Evolutionary conservation across 2,329 filamentous ascomycete genomes (phyloP).

Genomic region (Allantophomopsis lycopodina): DNA sequence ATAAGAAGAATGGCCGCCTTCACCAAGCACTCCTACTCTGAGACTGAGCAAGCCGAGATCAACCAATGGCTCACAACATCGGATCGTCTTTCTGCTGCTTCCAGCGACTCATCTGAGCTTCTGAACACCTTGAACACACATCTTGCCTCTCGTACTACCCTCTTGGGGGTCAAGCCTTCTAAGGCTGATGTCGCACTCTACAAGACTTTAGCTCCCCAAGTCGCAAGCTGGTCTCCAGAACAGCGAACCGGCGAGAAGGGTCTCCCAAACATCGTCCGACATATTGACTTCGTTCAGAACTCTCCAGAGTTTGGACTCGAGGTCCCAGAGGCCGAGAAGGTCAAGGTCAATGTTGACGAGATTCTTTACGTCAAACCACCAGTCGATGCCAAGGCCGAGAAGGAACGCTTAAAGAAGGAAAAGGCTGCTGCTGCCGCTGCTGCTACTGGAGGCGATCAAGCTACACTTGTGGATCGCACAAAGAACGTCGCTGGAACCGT

Average conservation of each 20-base stretch:
- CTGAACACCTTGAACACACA: conserved; percentile 74
- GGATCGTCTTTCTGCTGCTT: conserved; percentile 48
- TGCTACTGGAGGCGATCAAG: conserved; percentile 30
- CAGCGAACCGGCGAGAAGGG: conserved; percentile 83
- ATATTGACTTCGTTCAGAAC: conserved; percentile 92
- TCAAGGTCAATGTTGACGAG: conserved; percentile 65
- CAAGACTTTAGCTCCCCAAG: conserved; percentile 60
- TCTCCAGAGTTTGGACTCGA: conserved; percentile 59
- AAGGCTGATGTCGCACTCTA: conserved; percentile 79
- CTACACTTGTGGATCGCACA: conserved; percentile 42
- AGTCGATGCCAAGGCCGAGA: conserved; percentile 85
- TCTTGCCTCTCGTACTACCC: conserved; percentile 75
- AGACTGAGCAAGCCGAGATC: conserved; percentile 74
- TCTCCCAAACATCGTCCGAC: conserved; percentile 80
- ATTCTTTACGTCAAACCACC: conserved; percentile 81
- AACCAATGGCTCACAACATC: conserved; percentile 78
- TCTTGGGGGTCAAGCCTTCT: conserved; percentile 82
- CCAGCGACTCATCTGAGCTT: conserved; percentile 46
- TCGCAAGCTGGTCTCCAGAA: conserved; percentile 70
- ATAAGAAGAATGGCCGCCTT: conserved; percentile 51
- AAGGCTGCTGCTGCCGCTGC: conserved; percentile 58
- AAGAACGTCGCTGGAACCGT: conserved; percentile 31
- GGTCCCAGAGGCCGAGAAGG: conserved; percentile 59
- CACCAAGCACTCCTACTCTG: conserved; percentile 55
- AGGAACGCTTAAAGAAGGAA: conserved; percentile 93